Evolutionary conservation across 106 monocot genomes (phyloP).

Genomic region (Apostasia ramifera): DNA sequence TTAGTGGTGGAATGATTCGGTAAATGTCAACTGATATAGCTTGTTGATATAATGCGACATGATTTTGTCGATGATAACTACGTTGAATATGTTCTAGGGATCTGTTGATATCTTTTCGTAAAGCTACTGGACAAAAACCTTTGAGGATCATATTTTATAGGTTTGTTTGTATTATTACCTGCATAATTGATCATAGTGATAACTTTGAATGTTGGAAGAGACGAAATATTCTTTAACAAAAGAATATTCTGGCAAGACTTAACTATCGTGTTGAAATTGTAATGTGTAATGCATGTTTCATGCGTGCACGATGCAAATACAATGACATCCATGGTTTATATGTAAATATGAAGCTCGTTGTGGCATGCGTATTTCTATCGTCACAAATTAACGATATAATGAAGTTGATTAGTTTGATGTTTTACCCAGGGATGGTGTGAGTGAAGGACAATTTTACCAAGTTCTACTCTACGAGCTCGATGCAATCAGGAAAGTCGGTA

Average conservation of each 20-base stretch:
- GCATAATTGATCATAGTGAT: no score
- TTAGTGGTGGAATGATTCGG: slow-evolving; percentile 95
- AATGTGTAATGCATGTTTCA: no score
- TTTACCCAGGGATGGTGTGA: slow-evolving; percentile 82
- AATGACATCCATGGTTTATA: no score
- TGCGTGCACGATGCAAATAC: no score
- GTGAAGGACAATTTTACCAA: slow-evolving; percentile 96
- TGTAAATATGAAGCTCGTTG: no score
- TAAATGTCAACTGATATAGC: slow-evolving; percentile 8
- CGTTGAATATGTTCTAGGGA: slow-evolving; percentile 38
- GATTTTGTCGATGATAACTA: neutral
- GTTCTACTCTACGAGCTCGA: slow-evolving; percentile 82
- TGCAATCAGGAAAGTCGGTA: slow-evolving; percentile 75
- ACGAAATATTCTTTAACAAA: no score
- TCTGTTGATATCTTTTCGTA: slow-evolving; percentile 81
- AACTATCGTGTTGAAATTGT: no score
- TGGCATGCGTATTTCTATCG: no score
- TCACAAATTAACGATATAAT: no score
- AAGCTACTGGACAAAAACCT: slow-evolving; percentile 81
- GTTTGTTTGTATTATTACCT: slow-evolving; percentile 12
- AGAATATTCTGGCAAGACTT: neutral
- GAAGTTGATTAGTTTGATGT: neutral
- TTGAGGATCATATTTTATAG: slow-evolving; percentile 94
- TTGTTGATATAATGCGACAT: neutral
- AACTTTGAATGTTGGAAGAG: no score